Percentiles rank a stretch among this genome's conserved stretches.
Evolutionary conservation across 129 eudicot species (phyloP).

Genomic region (Sambucus nigra): DNA sequence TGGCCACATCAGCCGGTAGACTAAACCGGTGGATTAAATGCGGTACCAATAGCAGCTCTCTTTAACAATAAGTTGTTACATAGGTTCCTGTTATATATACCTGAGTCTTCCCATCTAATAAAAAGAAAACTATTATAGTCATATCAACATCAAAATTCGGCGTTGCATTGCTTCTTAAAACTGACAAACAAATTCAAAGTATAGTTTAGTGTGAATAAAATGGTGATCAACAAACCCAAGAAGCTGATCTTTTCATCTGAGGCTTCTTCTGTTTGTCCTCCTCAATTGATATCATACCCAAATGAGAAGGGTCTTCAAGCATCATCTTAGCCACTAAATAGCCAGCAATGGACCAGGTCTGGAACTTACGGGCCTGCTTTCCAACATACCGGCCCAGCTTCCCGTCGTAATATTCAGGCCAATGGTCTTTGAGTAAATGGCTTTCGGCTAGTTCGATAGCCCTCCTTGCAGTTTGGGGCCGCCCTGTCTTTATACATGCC

Average conservation of each 20-base stretch:
- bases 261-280: constrained; percentile 93
- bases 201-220: not conserved
- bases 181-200: not conserved
- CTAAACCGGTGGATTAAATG: no score
- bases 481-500: constrained; percentile 79
- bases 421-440: constrained; percentile 64
- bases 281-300: constrained; percentile 90
- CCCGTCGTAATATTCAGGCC: constrained; percentile 96
- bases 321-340: constrained; percentile 92
- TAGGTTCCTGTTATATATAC: no score
- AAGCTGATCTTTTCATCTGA: constrained; percentile 75
- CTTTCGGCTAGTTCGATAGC: constrained; percentile 74
- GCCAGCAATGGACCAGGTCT: constrained; percentile 96
- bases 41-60: no score
- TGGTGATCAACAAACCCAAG: constrained; percentile 34
- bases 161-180: constrained; percentile 3
- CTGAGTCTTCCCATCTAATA: no score
- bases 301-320: constrained; percentile 95
- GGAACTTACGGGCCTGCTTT: constrained; percentile 85
- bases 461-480: constrained; percentile 76
- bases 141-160: no score
- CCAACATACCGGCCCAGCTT: constrained; percentile 73
- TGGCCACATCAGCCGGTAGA: no score
- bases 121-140: no score
- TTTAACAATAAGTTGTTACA: no score